Percentiles rank a stretch among this genome's conserved stretches.
Conservation (phyloP, 495 filamentous ascomycete genomes). For the Cercophora scortea region DNA sequence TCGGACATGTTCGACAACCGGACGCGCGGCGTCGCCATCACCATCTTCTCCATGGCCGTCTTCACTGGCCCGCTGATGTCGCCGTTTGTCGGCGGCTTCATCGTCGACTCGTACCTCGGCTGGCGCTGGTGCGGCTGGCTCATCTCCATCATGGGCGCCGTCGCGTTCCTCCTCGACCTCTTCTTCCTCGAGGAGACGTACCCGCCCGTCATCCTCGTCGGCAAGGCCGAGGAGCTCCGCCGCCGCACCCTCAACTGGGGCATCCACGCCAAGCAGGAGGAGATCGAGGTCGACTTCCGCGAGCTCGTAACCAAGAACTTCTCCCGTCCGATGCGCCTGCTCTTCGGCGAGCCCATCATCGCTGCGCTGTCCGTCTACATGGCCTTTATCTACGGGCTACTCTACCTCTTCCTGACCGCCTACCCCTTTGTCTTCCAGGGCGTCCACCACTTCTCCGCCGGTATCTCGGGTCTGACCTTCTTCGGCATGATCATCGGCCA, state of each 20-base stretch:
- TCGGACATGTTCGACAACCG: slow-evolving; percentile 81
- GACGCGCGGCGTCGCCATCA: slow-evolving; percentile 70
- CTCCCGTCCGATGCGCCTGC: slow-evolving; percentile 66
- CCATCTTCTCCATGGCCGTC: slow-evolving; percentile 76
- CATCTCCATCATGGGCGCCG: slow-evolving; percentile 65
- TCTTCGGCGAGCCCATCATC: slow-evolving; percentile 77
- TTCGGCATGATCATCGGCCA: slow-evolving; percentile 76
- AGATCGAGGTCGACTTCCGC: slow-evolving; percentile 76
- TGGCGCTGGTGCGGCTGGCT: slow-evolving; percentile 86
- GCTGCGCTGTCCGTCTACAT: slow-evolving; percentile 69
- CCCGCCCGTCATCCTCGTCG: slow-evolving; percentile 68
- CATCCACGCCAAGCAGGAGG: slow-evolving; percentile 89
- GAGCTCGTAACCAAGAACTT: slow-evolving; percentile 82
- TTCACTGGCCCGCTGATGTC: slow-evolving; percentile 76
- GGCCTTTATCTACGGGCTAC: slow-evolving; percentile 69
- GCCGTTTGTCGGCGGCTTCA: slow-evolving; percentile 80
- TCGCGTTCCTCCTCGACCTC: slow-evolving; percentile 61
- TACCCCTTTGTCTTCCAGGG: slow-evolving; percentile 73
- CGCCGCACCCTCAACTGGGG: slow-evolving; percentile 85
- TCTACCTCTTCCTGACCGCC: slow-evolving; percentile 76
- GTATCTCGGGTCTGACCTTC: slow-evolving; percentile 67
- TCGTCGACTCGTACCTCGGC: slow-evolving; percentile 56
- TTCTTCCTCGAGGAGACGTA: slow-evolving; percentile 78
- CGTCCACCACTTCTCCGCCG: slow-evolving; percentile 58
- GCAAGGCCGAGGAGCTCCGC: slow-evolving; percentile 70